Evolutionary conservation across 805 yeast genomes (phyloP).

Genomic region (Ogataea zsoltii): DNA sequence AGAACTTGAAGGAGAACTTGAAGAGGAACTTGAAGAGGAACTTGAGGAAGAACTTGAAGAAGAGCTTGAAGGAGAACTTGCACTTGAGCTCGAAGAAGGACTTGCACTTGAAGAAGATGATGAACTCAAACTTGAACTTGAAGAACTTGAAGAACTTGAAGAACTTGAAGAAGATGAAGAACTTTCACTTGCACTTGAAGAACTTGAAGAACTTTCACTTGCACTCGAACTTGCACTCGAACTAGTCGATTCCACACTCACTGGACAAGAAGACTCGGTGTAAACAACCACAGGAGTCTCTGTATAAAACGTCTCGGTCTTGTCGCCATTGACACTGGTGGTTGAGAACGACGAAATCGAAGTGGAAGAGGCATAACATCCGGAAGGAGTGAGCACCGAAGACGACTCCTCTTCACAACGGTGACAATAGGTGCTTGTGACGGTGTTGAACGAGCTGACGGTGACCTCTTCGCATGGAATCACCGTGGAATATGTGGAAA

Average conservation of each 20-base stretch:
- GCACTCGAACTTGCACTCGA: too few relatives aligned
- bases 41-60: too few relatives aligned
- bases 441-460: constrained; percentile 6
- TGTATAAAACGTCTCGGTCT: not conserved
- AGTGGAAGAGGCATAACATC: constrained; percentile 1
- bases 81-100: too few relatives aligned
- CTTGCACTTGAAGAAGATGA: too few relatives aligned
- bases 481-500: constrained; percentile 9
- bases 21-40: constrained; percentile 4
- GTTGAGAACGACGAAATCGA: not conserved
- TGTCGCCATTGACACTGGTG: not conserved
- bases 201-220: too few relatives aligned
- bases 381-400: not conserved
- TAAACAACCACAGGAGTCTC: not conserved
- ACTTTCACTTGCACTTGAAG: too few relatives aligned
- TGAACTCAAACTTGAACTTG: too few relatives aligned
- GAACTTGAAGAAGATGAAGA: too few relatives aligned
- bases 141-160: too few relatives aligned
- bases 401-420: constrained; percentile 5
- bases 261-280: not conserved
- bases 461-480: constrained; percentile 9
- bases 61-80: too few relatives aligned
- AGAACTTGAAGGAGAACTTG: not conserved
- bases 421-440: constrained; percentile 13
- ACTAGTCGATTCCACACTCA: too few relatives aligned